Conservation (phyloP, 192 early-diverging fungal genomes). For the Chytriomyces sp. region DNA sequence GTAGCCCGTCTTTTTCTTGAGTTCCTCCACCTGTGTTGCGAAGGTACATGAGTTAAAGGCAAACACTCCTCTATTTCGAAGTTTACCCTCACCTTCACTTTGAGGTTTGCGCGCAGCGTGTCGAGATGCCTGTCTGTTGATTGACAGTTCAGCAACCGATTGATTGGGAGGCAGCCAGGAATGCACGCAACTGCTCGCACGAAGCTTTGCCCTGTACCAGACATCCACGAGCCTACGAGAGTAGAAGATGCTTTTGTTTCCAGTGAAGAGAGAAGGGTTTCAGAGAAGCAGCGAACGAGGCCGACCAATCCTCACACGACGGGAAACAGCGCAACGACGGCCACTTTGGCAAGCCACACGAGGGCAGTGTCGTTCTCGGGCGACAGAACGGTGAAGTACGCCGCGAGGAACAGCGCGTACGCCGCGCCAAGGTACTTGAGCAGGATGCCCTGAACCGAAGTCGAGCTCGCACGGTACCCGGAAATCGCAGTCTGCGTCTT, state of each 20-base stretch:
- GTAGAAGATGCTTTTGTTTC: slow-evolving; percentile 60
- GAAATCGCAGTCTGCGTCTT: slow-evolving; percentile 2
- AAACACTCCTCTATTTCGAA: too few species aligned
- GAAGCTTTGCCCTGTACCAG: slow-evolving; percentile 77
- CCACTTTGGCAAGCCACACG: slow-evolving; percentile 15
- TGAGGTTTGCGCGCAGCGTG: slow-evolving; percentile 4
- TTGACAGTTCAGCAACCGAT: background rate
- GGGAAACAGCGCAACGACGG: slow-evolving; percentile 8
- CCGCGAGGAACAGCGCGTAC: slow-evolving; percentile 9
- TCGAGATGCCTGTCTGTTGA: background rate
- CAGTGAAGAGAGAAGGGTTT: too few species aligned
- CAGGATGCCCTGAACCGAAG: background rate
- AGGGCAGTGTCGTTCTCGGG: background rate
- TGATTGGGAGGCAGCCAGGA: background rate
- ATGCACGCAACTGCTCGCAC: slow-evolving; percentile 58
- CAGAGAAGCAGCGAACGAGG: too few species aligned
- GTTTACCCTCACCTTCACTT: slow-evolving; percentile 20
- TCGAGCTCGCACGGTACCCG: background rate
- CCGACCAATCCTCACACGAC: background rate
- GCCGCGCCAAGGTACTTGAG: slow-evolving; percentile 8
- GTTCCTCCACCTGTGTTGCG: slow-evolving; percentile 86
- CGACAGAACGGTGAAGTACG: slow-evolving; percentile 13
- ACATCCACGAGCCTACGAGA: slow-evolving; percentile 71
- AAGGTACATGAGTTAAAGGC: too few species aligned
- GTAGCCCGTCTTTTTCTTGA: slow-evolving; percentile 94